Evolutionary conservation across 768 basidiomycete species (phyloP), one percentile per base, ranked within the genome.

Genomic region (Gloeostereum incarnatum): DNA sequence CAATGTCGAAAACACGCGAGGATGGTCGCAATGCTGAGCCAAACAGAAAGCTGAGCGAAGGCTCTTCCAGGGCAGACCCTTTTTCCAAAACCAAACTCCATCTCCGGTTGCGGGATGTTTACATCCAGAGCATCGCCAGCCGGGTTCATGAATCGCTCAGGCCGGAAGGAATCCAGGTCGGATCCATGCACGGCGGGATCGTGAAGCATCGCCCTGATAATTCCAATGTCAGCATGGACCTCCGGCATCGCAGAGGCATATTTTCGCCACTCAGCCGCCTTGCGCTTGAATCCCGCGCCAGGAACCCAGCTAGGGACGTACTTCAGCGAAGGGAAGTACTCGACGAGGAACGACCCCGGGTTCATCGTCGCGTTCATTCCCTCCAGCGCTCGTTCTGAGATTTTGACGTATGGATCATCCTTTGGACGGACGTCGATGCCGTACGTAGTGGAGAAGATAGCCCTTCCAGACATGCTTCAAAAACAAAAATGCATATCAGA

Each of bases 221-320:
- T n/a, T 20, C 13, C 56, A 6, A 53, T 47, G n/a, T 45, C 39
- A 30, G 58, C 67, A 1, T 65, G 62, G 13, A 53, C 51, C 29
- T 64, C 57, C 16, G 56, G 49, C 57, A 68, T 58, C 24, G 61
- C 52, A n/a, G 53, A 36, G 11, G 55, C 51, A 7, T 53, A 45
- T 31, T 44, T 50, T 22, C 57, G 53, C 59, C 58, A 68, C 21
- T 59, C 49, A 16, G 48, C 51, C 1, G 68, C 67, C 39, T 57
- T 58, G 18, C 46, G 36, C 46, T 69, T 65, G 59, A 71, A 72
- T 1, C 45, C 44, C 6, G 68, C 66, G 8, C 70, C 69, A 3
- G 70, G 71, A 33, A 71, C 49, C 71, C 70, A 70, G 11, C 57
- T 49, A 1, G 71, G 71, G 25, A 73, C 49, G 38, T 68, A 49